Percentiles rank a stretch among this genome's conserved stretches.
Conservation (phyloP, 2,329 filamentous ascomycete species). For the Pyrenochaeta sp. region DNA sequence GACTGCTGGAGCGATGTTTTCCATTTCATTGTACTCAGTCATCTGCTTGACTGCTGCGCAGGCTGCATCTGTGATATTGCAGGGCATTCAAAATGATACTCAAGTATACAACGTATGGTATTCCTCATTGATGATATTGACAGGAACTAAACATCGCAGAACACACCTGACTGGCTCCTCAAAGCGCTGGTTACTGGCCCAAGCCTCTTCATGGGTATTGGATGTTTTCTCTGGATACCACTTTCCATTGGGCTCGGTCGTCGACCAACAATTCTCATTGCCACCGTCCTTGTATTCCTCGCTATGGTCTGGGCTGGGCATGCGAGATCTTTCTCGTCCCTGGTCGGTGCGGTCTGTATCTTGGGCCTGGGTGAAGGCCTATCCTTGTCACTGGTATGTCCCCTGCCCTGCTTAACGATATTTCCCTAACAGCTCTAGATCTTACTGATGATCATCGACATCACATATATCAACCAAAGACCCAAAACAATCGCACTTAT, state of each 20-base stretch:
- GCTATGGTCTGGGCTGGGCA: slow-evolving; percentile 37
- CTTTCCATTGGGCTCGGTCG: slow-evolving; percentile 49
- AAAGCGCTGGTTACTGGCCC: slow-evolving; percentile 37
- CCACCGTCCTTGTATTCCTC: slow-evolving; percentile 32
- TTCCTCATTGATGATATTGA: background rate
- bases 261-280: slow-evolving; percentile 46
- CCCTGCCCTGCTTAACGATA: background rate
- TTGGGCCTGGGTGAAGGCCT: slow-evolving; percentile 46
- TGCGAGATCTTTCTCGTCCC: slow-evolving; percentile 30
- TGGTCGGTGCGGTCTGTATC: slow-evolving; percentile 41
- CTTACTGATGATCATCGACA: slow-evolving; percentile 48
- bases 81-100: slow-evolving; percentile 21
- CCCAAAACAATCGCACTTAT: slow-evolving; percentile 43
- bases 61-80: slow-evolving; percentile 22
- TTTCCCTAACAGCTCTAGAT: slow-evolving; percentile 26
- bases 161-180: slow-evolving; percentile 23
- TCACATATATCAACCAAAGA: slow-evolving; percentile 51
- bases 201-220: slow-evolving; percentile 45
- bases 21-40: slow-evolving; percentile 21
- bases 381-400: slow-evolving; percentile 36
- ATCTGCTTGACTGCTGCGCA: slow-evolving; percentile 27
- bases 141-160: background rate
- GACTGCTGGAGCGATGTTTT: slow-evolving; percentile 23
- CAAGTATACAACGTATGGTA: slow-evolving; percentile 17
- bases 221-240: slow-evolving; percentile 49